Evolutionary conservation across 805 yeast genomes (phyloP), one percentile per base, ranked within the genome.

Genomic region (Yamadazyma ubonensis): DNA sequence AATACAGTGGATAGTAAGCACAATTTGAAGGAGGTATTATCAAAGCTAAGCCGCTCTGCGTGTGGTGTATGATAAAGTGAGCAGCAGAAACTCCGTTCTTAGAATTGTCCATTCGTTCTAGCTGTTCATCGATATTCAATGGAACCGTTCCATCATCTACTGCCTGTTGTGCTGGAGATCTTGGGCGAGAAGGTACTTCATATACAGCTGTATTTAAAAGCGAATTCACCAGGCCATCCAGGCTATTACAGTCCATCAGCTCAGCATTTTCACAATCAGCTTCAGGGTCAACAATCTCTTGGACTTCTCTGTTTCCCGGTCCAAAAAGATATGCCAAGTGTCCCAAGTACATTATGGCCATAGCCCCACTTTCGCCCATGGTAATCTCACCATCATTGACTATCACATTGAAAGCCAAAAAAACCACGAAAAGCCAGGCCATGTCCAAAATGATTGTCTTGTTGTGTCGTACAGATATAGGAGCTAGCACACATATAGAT

Each of bases 361-460:
- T 57, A 6, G 50, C 12, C 2, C 48, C 23, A 37, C 67, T 58
- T 45, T 67, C 73, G 1, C 44, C 7, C 9, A 51, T 15, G 8
- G 70, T 66, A 15, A 67, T 55, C 30, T 51, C 50, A 17, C 67
- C 67, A 46, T 67, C 73, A 8, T 58, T 51, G 14, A 67, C 38
- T 10, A 66, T 56, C 28, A 48, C 48, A 39, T 54, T 50, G 34
- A 67, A 57, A 11, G 60, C 34, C 6, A 53, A 30, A 4, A 65
- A 41, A 18, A 57, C 54, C n/a, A 48, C 42, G 11, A 61, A 42
- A 4, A 65, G 58, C 58, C 63, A 63, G 4, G 50, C 33, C 33
- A 65, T 54, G 32, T 65, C 69, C 18, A 53, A 38, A 8, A 59
- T 7, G 6, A 63, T 31, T 10, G 47, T 37, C 19, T 45, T 48